A percentile compares a stretch with the other conserved stretches of the same genome.
phyloP scores from a whole-genome alignment of 345 rosid genomes.

The Gossypium sturtianum region DNA sequence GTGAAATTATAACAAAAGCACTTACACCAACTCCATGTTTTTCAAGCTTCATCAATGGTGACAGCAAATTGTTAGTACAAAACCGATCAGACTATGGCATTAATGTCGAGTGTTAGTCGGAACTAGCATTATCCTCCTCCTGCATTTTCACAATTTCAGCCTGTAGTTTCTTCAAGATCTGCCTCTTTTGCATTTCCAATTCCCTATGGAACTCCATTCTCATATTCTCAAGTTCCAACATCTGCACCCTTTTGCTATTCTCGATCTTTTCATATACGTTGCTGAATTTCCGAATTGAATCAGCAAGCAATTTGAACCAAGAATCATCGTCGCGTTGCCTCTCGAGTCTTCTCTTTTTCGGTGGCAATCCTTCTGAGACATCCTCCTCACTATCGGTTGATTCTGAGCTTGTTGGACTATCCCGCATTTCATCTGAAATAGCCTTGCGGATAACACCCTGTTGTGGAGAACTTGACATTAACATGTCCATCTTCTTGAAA shows the following conservation, averaged over 20 bases:
- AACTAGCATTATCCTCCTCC: constrained; percentile 16
- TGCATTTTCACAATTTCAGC: constrained; percentile 70
- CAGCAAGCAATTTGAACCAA: constrained; percentile 66
- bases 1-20: too few relatives aligned
- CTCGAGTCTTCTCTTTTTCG: constrained; percentile 53
- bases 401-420: constrained; percentile 78
- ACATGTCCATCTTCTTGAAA: constrained; percentile 76
- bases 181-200: constrained; percentile 77
- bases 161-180: constrained; percentile 73
- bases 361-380: constrained; percentile 63
- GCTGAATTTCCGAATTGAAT: constrained; percentile 75
- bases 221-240: constrained; percentile 90
- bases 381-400: constrained; percentile 46
- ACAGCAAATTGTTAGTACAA: too few relatives aligned
- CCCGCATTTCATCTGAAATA: constrained; percentile 63
- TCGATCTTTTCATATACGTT: constrained; percentile 89
- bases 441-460: constrained; percentile 25
- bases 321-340: constrained; percentile 51
- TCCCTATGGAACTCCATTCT: constrained; percentile 89
- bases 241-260: constrained; percentile 70
- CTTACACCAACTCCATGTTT: too few relatives aligned
- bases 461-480: constrained; percentile 61
- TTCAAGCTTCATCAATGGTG: too few relatives aligned
- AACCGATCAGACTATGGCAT: too few relatives aligned
- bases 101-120: too few relatives aligned